Base-by-base conservation (phyloP, 192 early-diverging fungal genomes). In the Phycomyces blakesleeanus region DNA sequence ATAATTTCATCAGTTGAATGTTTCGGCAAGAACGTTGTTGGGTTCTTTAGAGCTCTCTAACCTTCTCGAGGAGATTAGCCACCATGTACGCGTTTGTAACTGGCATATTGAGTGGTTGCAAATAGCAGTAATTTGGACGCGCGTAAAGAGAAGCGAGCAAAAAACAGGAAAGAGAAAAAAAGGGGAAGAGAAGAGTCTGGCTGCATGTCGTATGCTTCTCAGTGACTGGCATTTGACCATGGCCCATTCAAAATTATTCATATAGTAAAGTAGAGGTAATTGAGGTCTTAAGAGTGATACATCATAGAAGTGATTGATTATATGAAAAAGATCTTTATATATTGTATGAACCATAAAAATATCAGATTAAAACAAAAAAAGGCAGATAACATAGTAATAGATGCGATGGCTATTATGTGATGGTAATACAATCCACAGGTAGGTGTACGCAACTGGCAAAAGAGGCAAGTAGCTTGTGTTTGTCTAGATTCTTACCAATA, bases 61-160 rank as follows among this genome's bases (percentile, higher is more conserved):
- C 88, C 85, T 88, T 90, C 63, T 90, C 88, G 68, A 90, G 64
- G 34, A 90, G 72, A 52, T 72, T 78, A 52, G 84, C 85, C 51
- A 90, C 79, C 76, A 88, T 63, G 66, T 90, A 90, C 51, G 83
- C 74, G 55, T 71, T 79, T 63, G 77, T 76, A 60, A 65, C 78
- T 34, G 80, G 59, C 74, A 76, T 78, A 34, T 29, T 67, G n/a
- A 18, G 20, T 26, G 18, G 12, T 38, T 14, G 39, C 21, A 60
- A 14, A 24, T 21, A 27, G 40, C 11, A 34, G 40, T 47, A 47
- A 47, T 3, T 18, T 47, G 18, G 11, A 47, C 44, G 34, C 24
- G 49, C 2, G 60, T 51, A 7, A 29, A 39, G 51, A 1, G 34
- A 52, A 62, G 29, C 20, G 34, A 27, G 29, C 8, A 50, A 26